Evolutionary conservation across 75 land plant species (phyloP).

Genomic region (Pinus albicaulis): DNA sequence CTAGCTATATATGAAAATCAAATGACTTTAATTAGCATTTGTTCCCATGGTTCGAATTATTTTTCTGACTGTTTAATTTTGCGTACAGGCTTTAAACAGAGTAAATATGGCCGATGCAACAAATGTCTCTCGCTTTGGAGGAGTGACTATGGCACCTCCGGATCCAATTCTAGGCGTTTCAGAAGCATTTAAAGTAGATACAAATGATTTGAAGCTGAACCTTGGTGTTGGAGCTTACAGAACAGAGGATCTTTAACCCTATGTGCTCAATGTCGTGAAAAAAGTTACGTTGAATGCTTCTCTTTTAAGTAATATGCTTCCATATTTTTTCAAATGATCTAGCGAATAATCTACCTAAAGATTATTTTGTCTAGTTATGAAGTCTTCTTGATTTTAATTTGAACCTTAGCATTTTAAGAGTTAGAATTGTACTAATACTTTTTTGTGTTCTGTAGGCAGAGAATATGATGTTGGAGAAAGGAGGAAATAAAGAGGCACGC

Average conservation of each 20-base stretch:
- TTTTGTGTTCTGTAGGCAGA: conserved; percentile 63
- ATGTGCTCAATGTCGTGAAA: conserved; percentile 92
- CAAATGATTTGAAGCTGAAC: conserved; percentile 73
- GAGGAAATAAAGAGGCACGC: conserved; percentile 95
- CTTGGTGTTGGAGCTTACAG: conserved; percentile 98
- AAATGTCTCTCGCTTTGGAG: conserved; percentile 85
- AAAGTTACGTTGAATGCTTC: conserved; percentile 45
- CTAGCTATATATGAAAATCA: no score
- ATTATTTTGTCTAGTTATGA: neutral
- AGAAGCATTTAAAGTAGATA: conserved; percentile 91
- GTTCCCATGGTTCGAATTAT: no score
- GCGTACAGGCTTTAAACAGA: no score
- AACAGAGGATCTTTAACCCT: conserved; percentile 96
- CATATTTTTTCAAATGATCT: neutral
- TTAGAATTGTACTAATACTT: neutral
- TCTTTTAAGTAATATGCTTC: neutral
- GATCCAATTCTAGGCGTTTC: conserved; percentile 99
- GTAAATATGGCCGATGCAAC: neutral
- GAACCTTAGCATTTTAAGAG: neutral
- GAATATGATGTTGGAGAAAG: conserved; percentile 83
- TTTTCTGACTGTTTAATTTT: no score
- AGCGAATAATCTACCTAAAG: neutral
- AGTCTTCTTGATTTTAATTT: neutral
- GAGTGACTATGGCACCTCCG: conserved; percentile 93
- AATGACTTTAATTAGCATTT: no score